These are phyloP conservation scores for Plasmodium knowlesi DNA, from an alignment of 169 alveolate species.

Conservation along the genomic window DNA sequence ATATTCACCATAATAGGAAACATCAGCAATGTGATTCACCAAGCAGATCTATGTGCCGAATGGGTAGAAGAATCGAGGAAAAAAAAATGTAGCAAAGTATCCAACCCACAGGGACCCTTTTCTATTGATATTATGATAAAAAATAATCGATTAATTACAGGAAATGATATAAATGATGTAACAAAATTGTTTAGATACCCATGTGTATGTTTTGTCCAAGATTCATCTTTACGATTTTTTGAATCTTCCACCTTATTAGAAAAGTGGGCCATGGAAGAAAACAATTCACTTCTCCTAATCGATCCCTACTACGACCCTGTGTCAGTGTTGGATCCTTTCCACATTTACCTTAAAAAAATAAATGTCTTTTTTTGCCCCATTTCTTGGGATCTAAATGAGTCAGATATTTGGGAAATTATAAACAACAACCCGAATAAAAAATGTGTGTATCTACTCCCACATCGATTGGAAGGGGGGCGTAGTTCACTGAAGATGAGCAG, in stretches of 20 bases:
- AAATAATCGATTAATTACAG: constrained; percentile 59
- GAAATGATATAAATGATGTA: constrained; percentile 45
- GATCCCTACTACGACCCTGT: constrained; percentile 63
- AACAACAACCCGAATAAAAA: constrained; percentile 17
- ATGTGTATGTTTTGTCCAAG: constrained; percentile 74
- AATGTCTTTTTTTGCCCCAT: constrained; percentile 50
- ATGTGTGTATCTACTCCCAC: constrained; percentile 19
- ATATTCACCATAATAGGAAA: constrained; percentile 36
- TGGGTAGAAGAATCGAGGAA: constrained; percentile 74
- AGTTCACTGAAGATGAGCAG: neutral
- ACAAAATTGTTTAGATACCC: constrained; percentile 55
- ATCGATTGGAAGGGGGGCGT: neutral
- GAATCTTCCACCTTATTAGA: constrained; percentile 47
- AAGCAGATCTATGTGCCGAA: constrained; percentile 65
- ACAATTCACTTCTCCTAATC: constrained; percentile 35
- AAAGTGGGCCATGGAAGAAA: constrained; percentile 58
- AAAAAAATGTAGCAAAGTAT: constrained; percentile 54
- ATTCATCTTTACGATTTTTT: constrained; percentile 51
- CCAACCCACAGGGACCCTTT: constrained; percentile 63
- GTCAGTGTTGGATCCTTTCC: constrained; percentile 30
- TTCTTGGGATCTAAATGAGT: constrained; percentile 42
- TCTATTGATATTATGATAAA: constrained; percentile 66
- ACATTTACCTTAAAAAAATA: constrained; percentile 36
- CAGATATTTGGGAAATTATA: constrained; percentile 25
- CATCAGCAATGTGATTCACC: constrained; percentile 41